Base-by-base conservation (phyloP, 495 filamentous ascomycete species). In the Penicillium samsonianum region DNA sequence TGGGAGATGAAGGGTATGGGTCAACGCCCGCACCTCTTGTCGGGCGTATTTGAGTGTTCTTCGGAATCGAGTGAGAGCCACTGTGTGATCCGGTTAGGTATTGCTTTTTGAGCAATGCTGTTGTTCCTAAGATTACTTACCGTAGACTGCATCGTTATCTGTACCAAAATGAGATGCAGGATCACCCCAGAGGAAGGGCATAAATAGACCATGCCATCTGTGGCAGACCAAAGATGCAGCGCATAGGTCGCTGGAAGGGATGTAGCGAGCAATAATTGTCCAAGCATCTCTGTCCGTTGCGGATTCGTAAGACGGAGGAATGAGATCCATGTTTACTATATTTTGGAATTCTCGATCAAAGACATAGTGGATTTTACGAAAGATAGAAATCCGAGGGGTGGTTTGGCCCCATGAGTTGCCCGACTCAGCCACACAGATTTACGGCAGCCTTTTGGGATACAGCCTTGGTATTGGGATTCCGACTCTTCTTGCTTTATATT, bases 1-100 rank as follows among this genome's bases (percentile, higher is more conserved):
- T 12, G 84, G 84, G n/a, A 88, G 73, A 68, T 87, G 83, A 33
- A 88, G 76, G 1, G 85, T 88, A 62, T 87, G 85, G 14, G 83
- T 86, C 30, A 85, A 67, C 42, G 77, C 72, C 25, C 84, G 71
- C 19, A 87, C 80, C 51, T 77, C 73, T 44, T 72, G 65, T 22
- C 85, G 73, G 7, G 82, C 79, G 70, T 77, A 77, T 55, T 70
- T 78, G 22, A 88, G 71, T 9, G 81, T 83, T 50, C 84, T 79
- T 64, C 81, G 80, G 69, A 88, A 87, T 55, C 80, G 75, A 12
- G 84, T 86, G 45, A 88, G 68, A 11, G 84, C 85, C 33, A 87
- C 83, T 84, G 16, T 55, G 20, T 46, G n/a, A 14, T 40, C 7
- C 16, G 19, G 35, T 63, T 20, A 50, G 54, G 16, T 16, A 35